phyloP scores from a whole-genome alignment of 257 asterid species.

The Anisodus acutangulus region DNA sequence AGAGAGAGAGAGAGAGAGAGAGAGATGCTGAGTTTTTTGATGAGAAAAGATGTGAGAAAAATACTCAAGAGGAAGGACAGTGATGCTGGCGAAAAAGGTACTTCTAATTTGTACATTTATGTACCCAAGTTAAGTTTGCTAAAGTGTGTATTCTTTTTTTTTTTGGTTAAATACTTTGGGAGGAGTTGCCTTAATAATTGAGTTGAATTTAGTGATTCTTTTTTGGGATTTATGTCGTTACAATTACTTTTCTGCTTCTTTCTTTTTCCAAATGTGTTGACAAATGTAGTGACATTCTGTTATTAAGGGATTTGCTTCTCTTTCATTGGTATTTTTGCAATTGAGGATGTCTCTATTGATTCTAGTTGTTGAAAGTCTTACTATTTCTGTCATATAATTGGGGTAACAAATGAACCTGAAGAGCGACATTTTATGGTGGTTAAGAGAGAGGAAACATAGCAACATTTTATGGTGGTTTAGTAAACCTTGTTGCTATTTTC shows the following conservation, averaged over 20 bases:
- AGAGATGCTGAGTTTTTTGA: too few species aligned
- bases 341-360: background rate
- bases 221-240: background rate
- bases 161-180: background rate
- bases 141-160: background rate
- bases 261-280: background rate
- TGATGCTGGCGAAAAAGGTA: conserved; percentile 95
- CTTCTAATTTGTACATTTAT: background rate
- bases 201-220: background rate
- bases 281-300: background rate
- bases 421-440: background rate
- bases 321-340: background rate
- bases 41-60: conserved; percentile 76
- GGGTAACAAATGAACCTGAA: background rate
- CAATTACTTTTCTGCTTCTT: background rate
- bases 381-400: background rate
- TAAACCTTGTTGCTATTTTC: too few species aligned
- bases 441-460: too few species aligned
- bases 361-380: background rate
- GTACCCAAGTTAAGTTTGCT: background rate
- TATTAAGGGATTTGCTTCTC: background rate
- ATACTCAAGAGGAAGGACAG: conserved; percentile 95
- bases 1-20: too few species aligned
- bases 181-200: too few species aligned
- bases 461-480: too few species aligned